phyloP scores from a whole-genome alignment of 2,329 filamentous ascomycete species.

The Penicillium aurantiogriseum region DNA sequence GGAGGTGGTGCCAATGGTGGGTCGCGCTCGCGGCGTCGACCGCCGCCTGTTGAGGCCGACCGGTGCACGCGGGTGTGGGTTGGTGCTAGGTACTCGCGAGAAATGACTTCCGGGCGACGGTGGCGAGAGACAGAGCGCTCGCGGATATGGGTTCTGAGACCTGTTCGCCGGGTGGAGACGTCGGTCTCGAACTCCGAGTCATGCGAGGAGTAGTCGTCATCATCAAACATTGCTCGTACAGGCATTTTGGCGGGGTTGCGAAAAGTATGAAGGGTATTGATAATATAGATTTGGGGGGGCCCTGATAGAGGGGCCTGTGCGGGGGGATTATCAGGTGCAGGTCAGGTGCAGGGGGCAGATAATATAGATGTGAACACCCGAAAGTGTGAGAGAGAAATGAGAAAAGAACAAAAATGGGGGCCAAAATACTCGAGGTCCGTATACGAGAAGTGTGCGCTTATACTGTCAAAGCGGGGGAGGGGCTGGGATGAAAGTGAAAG shows the following conservation, averaged over 20 bases:
- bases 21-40: conserved; percentile 26
- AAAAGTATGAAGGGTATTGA: background rate
- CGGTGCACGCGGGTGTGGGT: conserved; percentile 29
- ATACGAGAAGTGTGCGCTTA: conserved; percentile 14
- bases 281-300: background rate
- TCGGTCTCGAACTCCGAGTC: conserved; percentile 39
- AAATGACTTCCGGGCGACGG: conserved; percentile 24
- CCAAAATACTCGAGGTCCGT: background rate
- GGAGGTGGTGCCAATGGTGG: background rate
- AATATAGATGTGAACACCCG: conserved; percentile 18
- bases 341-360: conserved; percentile 22
- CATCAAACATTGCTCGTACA: conserved; percentile 7
- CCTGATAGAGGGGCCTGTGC: conserved; percentile 8
- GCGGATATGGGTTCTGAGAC: conserved; percentile 22
- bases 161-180: conserved; percentile 30
- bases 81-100: conserved; percentile 26
- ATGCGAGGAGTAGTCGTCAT: conserved; percentile 20
- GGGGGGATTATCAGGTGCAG: background rate
- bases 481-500: conserved; percentile 4
- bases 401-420: conserved; percentile 4
- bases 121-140: conserved; percentile 37
- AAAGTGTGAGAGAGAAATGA: conserved; percentile 2
- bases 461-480: conserved; percentile 5
- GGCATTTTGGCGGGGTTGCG: conserved; percentile 18
- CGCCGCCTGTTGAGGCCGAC: conserved; percentile 37